Percentiles rank a stretch among this genome's conserved stretches.
Conservation (phyloP, 2,329 filamentous ascomycete genomes). For the Dothideomycetidae sp. region DNA sequence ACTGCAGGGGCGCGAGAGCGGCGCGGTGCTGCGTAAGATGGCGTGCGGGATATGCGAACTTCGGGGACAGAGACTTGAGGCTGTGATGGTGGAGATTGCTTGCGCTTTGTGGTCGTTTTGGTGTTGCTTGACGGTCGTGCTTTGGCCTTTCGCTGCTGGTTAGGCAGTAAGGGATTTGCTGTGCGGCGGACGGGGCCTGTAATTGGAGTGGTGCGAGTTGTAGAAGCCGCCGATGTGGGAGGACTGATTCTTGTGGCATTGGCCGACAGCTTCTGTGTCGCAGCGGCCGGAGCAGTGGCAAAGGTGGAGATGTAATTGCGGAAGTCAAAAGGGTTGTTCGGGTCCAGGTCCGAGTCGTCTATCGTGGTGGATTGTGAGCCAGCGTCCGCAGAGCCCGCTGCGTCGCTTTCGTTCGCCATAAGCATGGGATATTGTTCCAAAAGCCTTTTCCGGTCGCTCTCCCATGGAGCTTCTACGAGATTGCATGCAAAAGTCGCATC, state of each 20-base stretch:
- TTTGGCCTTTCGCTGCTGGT: conserved; percentile 4
- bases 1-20: conserved; percentile 12
- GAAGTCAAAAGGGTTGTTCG: conserved; percentile 35
- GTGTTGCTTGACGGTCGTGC: conserved; percentile 11
- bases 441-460: conserved; percentile 48
- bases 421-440: conserved; percentile 44
- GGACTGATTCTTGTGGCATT: conserved; percentile 14
- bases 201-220: conserved; percentile 8
- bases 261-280: conserved; percentile 12
- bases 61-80: conserved; percentile 5
- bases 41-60: conserved; percentile 18
- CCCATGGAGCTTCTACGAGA: conserved; percentile 53
- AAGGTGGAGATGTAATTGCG: conserved; percentile 28
- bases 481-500: conserved; percentile 83
- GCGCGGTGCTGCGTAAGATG: conserved; percentile 9
- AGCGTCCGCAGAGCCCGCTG: conserved; percentile 14
- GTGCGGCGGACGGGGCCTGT: conserved; percentile 9
- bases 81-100: not conserved
- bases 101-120: conserved; percentile 11
- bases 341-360: conserved; percentile 26
- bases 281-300: conserved; percentile 16
- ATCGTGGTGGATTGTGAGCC: conserved; percentile 9
- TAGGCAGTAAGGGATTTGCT: conserved; percentile 2
- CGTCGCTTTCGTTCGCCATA: conserved; percentile 28
- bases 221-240: conserved; percentile 12